Conservation (phyloP, 768 basidiomycete species). For the Russula abietina region DNA sequence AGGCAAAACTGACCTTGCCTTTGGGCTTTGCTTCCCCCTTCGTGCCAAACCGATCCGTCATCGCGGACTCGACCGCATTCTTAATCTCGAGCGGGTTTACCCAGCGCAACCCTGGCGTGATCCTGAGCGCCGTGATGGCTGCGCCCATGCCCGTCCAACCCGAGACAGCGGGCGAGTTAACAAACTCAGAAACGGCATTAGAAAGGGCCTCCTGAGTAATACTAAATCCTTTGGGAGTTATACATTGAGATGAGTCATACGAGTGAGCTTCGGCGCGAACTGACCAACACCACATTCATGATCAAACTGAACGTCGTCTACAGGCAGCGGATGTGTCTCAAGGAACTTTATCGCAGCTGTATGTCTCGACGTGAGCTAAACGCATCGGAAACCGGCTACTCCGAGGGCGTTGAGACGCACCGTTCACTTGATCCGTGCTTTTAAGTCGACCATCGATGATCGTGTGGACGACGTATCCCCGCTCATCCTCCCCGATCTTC, state of each 20-base stretch:
- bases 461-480: constrained; percentile 55
- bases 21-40: constrained; percentile 65
- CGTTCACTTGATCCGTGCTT: constrained; percentile 79
- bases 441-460: constrained; percentile 71
- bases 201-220: constrained; percentile 65
- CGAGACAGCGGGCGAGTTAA: constrained; percentile 46
- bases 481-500: constrained; percentile 57
- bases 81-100: constrained; percentile 81
- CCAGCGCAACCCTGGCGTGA: constrained; percentile 64
- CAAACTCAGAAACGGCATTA: constrained; percentile 48
- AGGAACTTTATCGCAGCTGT: constrained; percentile 74
- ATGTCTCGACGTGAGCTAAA: not conserved
- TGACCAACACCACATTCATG: constrained; percentile 81
- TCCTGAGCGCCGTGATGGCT: constrained; percentile 58
- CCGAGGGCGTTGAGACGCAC: constrained; percentile 39
- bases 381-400: not conserved
- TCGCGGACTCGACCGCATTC: constrained; percentile 66
- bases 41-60: constrained; percentile 61
- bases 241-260: not conserved
- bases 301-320: constrained; percentile 68
- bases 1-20: constrained; percentile 44
- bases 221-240: constrained; percentile 56
- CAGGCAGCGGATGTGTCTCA: constrained; percentile 51
- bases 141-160: constrained; percentile 77
- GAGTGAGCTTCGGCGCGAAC: constrained; percentile 29